phyloP scores from a whole-genome alignment of 2,329 filamentous ascomycete genomes.

The Talaromyces rugulosus region DNA sequence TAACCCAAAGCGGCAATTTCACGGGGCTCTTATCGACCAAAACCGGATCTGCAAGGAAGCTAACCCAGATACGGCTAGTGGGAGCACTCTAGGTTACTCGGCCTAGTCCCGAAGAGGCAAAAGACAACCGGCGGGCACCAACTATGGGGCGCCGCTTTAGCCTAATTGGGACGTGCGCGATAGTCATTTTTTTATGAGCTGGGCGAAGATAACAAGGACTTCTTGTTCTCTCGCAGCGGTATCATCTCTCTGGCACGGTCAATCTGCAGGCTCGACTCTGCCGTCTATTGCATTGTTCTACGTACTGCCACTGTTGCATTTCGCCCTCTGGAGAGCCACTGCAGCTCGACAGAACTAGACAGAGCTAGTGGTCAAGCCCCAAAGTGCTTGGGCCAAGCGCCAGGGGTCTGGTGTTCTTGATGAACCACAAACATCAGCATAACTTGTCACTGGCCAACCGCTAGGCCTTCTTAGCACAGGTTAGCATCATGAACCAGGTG shows the following conservation, averaged over 20 bases:
- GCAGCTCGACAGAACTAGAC: not conserved
- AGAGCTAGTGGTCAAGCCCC: not conserved
- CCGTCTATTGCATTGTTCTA: not conserved
- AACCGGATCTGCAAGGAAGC: not conserved
- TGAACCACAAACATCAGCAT: not conserved
- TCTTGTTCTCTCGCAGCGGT: not conserved
- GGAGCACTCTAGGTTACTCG: not conserved
- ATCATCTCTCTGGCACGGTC: not conserved
- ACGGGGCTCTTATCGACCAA: not conserved
- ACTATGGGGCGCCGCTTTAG: not conserved
- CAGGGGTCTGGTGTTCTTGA: not conserved
- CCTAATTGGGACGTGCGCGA: not conserved
- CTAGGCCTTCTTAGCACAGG: not conserved
- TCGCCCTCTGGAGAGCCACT: not conserved
- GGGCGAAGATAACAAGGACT: not conserved
- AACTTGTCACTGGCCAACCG: not conserved
- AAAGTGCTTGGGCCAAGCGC: not conserved
- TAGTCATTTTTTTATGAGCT: not conserved
- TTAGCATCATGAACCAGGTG: not conserved
- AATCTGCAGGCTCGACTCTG: not conserved
- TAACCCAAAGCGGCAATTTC: not conserved
- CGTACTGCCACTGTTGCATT: not conserved
- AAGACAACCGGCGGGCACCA: not conserved
- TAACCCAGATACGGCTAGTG: not conserved
- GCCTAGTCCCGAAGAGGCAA: not conserved